Evolutionary conservation across 2,329 filamentous ascomycete species (phyloP).

Genomic region (Trichophyton simii): DNA sequence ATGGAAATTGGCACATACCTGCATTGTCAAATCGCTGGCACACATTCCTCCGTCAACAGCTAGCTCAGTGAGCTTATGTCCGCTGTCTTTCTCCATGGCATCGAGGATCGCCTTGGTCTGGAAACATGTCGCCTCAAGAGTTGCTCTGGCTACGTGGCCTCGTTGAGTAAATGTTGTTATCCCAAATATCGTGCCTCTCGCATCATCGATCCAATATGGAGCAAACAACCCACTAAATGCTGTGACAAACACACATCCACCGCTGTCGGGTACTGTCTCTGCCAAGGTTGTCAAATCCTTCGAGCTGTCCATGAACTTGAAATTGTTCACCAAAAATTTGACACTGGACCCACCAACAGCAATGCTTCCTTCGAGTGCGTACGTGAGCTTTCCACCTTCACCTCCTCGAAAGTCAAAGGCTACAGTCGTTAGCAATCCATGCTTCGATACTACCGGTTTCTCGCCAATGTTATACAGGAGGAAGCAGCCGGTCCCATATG

Average conservation of each 20-base stretch:
- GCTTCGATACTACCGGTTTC: constrained; percentile 71
- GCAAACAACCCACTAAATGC: constrained; percentile 85
- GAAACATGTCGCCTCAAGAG: constrained; percentile 81
- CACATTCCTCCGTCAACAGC: constrained; percentile 85
- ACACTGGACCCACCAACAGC: constrained; percentile 74
- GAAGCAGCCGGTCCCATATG: constrained; percentile 83
- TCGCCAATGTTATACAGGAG: constrained; percentile 77
- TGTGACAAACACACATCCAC: constrained; percentile 76
- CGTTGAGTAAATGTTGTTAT: constrained; percentile 75
- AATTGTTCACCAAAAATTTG: constrained; percentile 58
- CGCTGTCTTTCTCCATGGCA: constrained; percentile 80
- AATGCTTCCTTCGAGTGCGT: constrained; percentile 73
- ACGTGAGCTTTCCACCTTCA: constrained; percentile 40
- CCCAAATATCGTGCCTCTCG: constrained; percentile 73
- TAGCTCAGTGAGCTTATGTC: constrained; percentile 59
- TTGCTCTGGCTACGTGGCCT: constrained; percentile 78
- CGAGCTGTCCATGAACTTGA: constrained; percentile 49
- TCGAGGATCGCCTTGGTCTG: constrained; percentile 86
- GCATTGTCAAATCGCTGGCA: constrained; percentile 82
- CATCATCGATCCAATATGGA: constrained; percentile 91
- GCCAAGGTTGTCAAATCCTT: constrained; percentile 54
- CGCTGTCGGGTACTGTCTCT: constrained; percentile 57
- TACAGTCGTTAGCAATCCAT: constrained; percentile 71
- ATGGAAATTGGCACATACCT: constrained; percentile 32
- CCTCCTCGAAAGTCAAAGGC: constrained; percentile 66